Base-by-base conservation (phyloP, 768 basidiomycete genomes). In the Sarcodon aspratus region DNA sequence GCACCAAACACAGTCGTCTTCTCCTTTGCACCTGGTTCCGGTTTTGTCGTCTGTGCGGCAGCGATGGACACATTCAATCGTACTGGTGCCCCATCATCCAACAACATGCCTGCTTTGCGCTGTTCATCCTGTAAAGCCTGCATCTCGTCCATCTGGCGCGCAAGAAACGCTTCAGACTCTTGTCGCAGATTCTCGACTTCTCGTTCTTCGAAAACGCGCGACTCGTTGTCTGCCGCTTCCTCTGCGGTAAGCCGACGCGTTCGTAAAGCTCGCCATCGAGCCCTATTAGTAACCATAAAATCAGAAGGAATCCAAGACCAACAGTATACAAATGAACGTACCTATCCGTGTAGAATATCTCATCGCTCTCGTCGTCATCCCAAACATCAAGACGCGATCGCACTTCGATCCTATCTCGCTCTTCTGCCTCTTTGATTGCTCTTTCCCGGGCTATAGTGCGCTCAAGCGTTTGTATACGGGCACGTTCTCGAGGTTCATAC, bases 111-210 rank as follows among this genome's bases (percentile, higher is more conserved):
- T 7, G 88, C 89, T 59, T 89, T 87, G 54, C 89, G 81, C 58
- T 96, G 91, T 59, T 94, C 86, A 46, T 88, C 87, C 10, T 87
- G 88, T 31, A 95, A 69, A 2, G 88, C 84, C 55, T 92, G 90
- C 82, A 95, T 86, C 63, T 97, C 93, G 54, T 89, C 89, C 89
- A 95, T 92, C 60, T 96, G 93, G 48, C 82, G 76, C 34, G 89
- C 88, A 51, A 97, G 73, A 75, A 98, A 96, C 53, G 81, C 85
- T 64, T 97, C 95, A 0, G 91, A 92, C 65, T 97, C 92, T 45
- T 80, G 76, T 34, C 90, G 80, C 18, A 96, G 72, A 55, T 89
- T 86, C 61, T 87, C 92, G 7, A 80, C 78, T 64, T 96, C 91
- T 46, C 85, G 83, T 43, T 84, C 82, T 65, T 96, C 94, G 50